phyloP scores from a whole-genome alignment of 2,329 filamentous ascomycete genomes.

The Plenodomus biglobosus region DNA sequence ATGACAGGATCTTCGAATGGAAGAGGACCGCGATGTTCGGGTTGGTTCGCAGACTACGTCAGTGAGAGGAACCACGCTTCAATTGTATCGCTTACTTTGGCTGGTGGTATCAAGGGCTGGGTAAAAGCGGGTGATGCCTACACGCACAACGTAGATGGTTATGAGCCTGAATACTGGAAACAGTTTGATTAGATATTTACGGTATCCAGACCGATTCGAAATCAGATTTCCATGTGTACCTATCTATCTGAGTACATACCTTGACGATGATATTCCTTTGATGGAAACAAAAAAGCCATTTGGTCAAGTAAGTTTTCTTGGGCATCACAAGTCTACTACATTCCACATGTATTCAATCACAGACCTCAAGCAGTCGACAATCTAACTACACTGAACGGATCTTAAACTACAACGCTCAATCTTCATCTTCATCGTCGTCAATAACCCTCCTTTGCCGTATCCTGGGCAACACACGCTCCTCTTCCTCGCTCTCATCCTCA shows the following conservation, averaged over 20 bases:
- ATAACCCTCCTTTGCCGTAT: constrained; percentile 34
- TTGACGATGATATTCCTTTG: not conserved
- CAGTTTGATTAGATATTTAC: constrained; percentile 27
- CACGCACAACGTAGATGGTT: constrained; percentile 46
- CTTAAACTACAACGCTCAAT: constrained; percentile 6
- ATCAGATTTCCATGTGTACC: too few species aligned
- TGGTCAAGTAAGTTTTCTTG: not conserved
- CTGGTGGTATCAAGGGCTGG: constrained; percentile 51
- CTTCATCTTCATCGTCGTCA: constrained; percentile 38
- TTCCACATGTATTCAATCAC: not conserved
- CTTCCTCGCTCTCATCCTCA: constrained; percentile 23
- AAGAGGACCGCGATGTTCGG: constrained; percentile 40
- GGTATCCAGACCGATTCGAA: too few species aligned
- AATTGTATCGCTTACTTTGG: constrained; percentile 47
- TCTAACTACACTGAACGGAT: not conserved
- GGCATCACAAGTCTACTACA: not conserved
- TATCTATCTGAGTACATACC: not conserved
- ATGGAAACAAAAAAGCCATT: too few species aligned
- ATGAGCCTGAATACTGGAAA: constrained; percentile 46
- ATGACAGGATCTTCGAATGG: constrained; percentile 36
- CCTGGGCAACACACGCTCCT: constrained; percentile 23
- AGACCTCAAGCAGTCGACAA: not conserved
- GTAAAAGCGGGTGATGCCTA: constrained; percentile 46
- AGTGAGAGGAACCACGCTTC: constrained; percentile 39
- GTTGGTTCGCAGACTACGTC: constrained; percentile 43